A percentile compares a stretch with the other conserved stretches of the same genome.
These are phyloP conservation scores for Ophiosphaerella herpotricha DNA, from an alignment of 2,329 filamentous ascomycete genomes.

Conservation along the genomic window DNA sequence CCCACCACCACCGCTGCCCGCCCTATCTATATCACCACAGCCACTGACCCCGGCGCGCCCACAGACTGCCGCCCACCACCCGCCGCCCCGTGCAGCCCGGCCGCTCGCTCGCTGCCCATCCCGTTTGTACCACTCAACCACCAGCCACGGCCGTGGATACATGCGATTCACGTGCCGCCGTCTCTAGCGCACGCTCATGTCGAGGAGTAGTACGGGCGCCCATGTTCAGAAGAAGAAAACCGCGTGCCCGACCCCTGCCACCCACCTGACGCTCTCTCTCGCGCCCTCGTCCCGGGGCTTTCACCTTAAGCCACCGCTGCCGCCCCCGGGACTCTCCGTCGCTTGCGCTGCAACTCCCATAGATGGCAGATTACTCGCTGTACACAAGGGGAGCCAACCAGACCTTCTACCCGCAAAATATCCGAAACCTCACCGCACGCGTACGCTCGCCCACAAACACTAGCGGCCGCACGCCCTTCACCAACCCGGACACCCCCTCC, in stretches of 20 bases:
- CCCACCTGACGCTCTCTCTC: slow-evolving; percentile 44
- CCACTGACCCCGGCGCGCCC: slow-evolving; percentile 7
- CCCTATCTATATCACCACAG: background rate
- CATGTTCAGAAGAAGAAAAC: slow-evolving; percentile 57
- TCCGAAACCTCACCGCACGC: slow-evolving; percentile 52
- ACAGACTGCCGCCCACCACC: background rate
- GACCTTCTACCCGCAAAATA: slow-evolving; percentile 60
- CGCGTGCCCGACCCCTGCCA: slow-evolving; percentile 50
- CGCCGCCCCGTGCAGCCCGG: slow-evolving; percentile 2
- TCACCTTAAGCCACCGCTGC: slow-evolving; percentile 31
- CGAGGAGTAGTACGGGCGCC: slow-evolving; percentile 41
- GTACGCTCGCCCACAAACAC: slow-evolving; percentile 53
- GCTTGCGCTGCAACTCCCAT: slow-evolving; percentile 47
- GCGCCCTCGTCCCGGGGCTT: slow-evolving; percentile 28
- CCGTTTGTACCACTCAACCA: slow-evolving; percentile 15
- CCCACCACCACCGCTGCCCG: slow-evolving; percentile 25
- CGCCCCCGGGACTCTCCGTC: slow-evolving; percentile 33
- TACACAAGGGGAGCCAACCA: slow-evolving; percentile 66
- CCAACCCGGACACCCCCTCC: slow-evolving; percentile 58
- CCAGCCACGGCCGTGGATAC: slow-evolving; percentile 11
- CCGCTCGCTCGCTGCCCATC: slow-evolving; percentile 17
- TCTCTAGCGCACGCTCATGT: slow-evolving; percentile 40
- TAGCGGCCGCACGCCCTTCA: slow-evolving; percentile 51
- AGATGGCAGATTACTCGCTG: slow-evolving; percentile 70
- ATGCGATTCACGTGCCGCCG: slow-evolving; percentile 35